Evolutionary conservation across 208 protist species (phyloP).

Genomic region (Wallacemonas collosoma): DNA sequence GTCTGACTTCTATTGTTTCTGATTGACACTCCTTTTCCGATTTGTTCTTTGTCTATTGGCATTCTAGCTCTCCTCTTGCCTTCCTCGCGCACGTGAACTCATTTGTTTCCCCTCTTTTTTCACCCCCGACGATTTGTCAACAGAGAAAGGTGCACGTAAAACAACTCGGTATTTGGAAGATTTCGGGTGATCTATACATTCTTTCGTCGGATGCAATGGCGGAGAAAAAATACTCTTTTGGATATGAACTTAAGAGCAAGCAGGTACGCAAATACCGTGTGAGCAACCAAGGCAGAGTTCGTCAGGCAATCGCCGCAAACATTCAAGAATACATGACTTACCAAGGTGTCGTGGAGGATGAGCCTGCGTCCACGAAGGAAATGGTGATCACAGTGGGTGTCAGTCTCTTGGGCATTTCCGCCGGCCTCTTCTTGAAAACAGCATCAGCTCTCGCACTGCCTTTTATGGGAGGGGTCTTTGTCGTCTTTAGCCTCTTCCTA

Average conservation of each 20-base stretch:
- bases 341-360: slow-evolving; percentile 39
- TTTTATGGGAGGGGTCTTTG: slow-evolving; percentile 1
- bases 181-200: no score
- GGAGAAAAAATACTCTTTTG: slow-evolving; percentile 40
- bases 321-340: slow-evolving; percentile 54
- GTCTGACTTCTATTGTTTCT: no score
- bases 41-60: no score
- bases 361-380: slow-evolving; percentile 24
- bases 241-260: slow-evolving; percentile 74
- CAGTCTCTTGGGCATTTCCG: slow-evolving; percentile 7
- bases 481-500: not conserved
- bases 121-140: no score
- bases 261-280: slow-evolving; percentile 55
- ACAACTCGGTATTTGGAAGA: no score
- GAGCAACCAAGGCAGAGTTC: slow-evolving; percentile 46
- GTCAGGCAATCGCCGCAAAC: slow-evolving; percentile 42
- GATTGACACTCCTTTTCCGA: no score
- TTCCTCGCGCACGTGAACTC: no score
- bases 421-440: slow-evolving; percentile 17
- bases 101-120: no score
- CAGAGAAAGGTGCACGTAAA: no score
- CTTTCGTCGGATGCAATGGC: slow-evolving; percentile 3
- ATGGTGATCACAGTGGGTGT: slow-evolving; percentile 23
- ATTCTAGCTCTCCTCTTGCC: no score
- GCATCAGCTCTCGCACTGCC: not conserved